Conservation (phyloP, 1,284 basidiomycete genomes). For the Heterobasidion irregulare region DNA sequence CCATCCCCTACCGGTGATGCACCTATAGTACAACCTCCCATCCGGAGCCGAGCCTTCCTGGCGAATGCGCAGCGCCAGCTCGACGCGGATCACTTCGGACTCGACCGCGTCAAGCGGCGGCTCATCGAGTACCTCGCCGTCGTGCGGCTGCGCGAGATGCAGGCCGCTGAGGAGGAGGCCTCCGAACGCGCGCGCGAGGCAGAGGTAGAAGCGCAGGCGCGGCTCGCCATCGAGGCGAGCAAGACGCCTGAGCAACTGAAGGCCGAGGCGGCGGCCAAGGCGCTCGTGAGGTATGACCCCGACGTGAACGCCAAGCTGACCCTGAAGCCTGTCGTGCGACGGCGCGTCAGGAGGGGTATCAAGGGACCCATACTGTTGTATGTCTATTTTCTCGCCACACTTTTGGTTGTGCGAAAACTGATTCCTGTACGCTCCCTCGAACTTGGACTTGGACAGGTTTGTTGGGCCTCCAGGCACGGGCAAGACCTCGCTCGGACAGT, state of each 20-base stretch:
- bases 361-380: conserved; percentile 82
- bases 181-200: conserved; percentile 6
- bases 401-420: no score
- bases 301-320: background rate
- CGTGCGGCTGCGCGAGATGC: conserved; percentile 56
- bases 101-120: conserved; percentile 87
- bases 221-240: background rate
- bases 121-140: conserved; percentile 88
- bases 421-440: no score
- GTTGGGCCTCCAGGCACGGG: conserved; percentile 81
- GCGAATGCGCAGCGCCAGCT: conserved; percentile 63
- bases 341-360: conserved; percentile 21
- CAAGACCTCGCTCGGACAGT: conserved; percentile 82
- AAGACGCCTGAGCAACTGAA: background rate
- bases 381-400: conserved; percentile 16
- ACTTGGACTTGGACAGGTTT: conserved; percentile 33
- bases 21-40: conserved; percentile 8
- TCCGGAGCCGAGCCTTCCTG: conserved; percentile 52
- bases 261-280: background rate
- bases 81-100: conserved; percentile 82
- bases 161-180: conserved; percentile 5
- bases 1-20: conserved; percentile 7
- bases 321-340: background rate
- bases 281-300: background rate
- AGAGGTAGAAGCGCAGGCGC: conserved; percentile 6